phyloP scores from a whole-genome alignment of 2,329 filamentous ascomycete genomes.

The Cladophialophora psammophila region DNA sequence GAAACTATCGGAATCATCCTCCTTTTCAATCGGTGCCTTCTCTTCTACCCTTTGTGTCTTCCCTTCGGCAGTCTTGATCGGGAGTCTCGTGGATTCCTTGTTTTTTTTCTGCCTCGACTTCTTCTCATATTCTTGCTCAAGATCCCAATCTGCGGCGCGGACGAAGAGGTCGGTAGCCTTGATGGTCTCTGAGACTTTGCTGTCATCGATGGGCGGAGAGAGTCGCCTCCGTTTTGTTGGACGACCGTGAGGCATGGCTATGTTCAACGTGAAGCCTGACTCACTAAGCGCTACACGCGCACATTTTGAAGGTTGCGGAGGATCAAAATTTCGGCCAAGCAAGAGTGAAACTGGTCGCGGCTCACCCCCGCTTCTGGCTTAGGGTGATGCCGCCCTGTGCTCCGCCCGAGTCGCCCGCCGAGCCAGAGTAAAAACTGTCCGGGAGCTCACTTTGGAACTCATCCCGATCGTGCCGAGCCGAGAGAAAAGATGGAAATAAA shows the following conservation, averaged over 20 bases:
- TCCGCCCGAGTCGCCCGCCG: too few relatives aligned
- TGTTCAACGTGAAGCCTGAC: not conserved
- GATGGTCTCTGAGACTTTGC: conserved; percentile 43
- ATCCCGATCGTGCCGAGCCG: too few relatives aligned
- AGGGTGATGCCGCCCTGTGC: too few relatives aligned
- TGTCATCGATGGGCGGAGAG: conserved; percentile 55
- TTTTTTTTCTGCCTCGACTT: conserved; percentile 80
- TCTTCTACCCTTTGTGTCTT: conserved; percentile 66
- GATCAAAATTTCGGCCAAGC: conserved; percentile 18
- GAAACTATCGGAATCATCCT: conserved; percentile 69
- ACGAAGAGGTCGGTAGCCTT: conserved; percentile 67
- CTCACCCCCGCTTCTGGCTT: too few relatives aligned
- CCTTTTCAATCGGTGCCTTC: conserved; percentile 43
- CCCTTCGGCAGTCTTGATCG: conserved; percentile 86
- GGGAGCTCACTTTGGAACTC: too few relatives aligned
- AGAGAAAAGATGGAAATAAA: too few relatives aligned
- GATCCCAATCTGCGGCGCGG: conserved; percentile 81
- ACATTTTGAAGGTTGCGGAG: not conserved
- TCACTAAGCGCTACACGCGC: too few relatives aligned
- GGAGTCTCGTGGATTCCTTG: conserved; percentile 76
- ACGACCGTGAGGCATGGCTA: conserved; percentile 54
- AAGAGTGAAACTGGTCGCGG: too few relatives aligned
- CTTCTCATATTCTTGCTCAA: conserved; percentile 90
- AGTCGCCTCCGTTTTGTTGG: conserved; percentile 60
- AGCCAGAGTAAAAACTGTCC: too few relatives aligned